phyloP scores from a whole-genome alignment of 2,329 filamentous ascomycete genomes.

The Ophiostoma australiae region DNA sequence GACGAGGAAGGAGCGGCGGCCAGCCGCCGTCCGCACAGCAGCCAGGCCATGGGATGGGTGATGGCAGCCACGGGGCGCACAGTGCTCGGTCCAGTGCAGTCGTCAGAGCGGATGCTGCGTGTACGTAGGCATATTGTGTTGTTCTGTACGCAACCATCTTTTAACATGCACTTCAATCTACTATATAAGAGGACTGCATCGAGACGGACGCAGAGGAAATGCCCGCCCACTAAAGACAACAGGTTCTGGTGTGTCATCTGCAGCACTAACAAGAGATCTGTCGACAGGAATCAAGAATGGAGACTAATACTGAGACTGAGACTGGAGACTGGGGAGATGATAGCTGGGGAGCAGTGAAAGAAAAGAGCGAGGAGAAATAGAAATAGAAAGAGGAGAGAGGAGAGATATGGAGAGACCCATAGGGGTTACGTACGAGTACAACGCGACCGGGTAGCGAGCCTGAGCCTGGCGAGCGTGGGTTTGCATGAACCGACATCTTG shows the following conservation, averaged over 20 bases:
- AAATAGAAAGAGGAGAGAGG: background rate
- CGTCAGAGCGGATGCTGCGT: background rate
- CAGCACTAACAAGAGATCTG: background rate
- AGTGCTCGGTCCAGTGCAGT: background rate
- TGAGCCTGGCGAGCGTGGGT: background rate
- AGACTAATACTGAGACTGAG: background rate
- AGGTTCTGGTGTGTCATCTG: background rate
- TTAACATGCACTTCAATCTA: no score
- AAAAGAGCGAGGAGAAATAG: background rate
- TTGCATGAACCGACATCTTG: constrained; percentile 1
- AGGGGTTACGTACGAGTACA: background rate
- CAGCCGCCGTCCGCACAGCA: background rate
- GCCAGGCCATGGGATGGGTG: no score
- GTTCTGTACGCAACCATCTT: no score
- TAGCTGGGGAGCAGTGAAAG: background rate
- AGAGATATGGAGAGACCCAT: background rate
- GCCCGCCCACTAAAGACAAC: constrained; percentile 1
- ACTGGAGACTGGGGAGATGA: no score
- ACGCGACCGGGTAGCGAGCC: constrained; percentile 1
- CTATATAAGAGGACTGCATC: no score
- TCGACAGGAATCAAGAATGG: background rate
- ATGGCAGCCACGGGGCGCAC: background rate
- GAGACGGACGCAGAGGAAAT: background rate
- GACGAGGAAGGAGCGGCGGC: background rate
- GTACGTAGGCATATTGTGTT: no score